Conservation (phyloP, 495 filamentous ascomycete species). For the Oleoguttula mirabilis region DNA sequence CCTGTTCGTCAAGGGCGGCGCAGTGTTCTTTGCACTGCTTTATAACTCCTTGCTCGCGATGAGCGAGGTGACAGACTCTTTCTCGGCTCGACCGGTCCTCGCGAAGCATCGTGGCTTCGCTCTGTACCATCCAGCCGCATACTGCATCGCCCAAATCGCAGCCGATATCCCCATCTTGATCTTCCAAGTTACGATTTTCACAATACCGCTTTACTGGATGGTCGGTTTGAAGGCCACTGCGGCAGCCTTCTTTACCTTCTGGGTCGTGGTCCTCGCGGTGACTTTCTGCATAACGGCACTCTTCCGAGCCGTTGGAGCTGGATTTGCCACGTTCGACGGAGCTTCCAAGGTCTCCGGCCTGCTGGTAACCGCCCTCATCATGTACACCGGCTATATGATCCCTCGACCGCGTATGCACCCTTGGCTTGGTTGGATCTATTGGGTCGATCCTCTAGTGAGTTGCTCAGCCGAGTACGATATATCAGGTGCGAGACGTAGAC, state of each 20-base stretch:
- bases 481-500: too few species aligned
- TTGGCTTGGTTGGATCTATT: conserved; percentile 80
- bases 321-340: conserved; percentile 32
- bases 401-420: conserved; percentile 59
- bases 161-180: conserved; percentile 54
- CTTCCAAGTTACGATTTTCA: conserved; percentile 41
- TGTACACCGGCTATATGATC: conserved; percentile 83
- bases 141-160: conserved; percentile 65
- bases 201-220: conserved; percentile 67
- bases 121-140: conserved; percentile 71
- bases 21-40: conserved; percentile 17
- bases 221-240: conserved; percentile 58
- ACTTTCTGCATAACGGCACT: conserved; percentile 48
- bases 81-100: conserved; percentile 54
- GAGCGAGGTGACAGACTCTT: conserved; percentile 3
- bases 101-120: conserved; percentile 79
- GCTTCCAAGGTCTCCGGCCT: conserved; percentile 38
- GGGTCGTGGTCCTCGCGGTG: conserved; percentile 44
- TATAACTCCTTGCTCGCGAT: conserved; percentile 3
- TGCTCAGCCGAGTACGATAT: too few species aligned
- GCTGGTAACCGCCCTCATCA: conserved; percentile 40
- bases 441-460: conserved; percentile 74
- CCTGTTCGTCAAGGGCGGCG: conserved; percentile 37
- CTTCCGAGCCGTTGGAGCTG: conserved; percentile 37
- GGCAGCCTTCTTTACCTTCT: conserved; percentile 57